phyloP scores from a whole-genome alignment of 345 rosid genomes.

The Laguncularia racemosa region DNA sequence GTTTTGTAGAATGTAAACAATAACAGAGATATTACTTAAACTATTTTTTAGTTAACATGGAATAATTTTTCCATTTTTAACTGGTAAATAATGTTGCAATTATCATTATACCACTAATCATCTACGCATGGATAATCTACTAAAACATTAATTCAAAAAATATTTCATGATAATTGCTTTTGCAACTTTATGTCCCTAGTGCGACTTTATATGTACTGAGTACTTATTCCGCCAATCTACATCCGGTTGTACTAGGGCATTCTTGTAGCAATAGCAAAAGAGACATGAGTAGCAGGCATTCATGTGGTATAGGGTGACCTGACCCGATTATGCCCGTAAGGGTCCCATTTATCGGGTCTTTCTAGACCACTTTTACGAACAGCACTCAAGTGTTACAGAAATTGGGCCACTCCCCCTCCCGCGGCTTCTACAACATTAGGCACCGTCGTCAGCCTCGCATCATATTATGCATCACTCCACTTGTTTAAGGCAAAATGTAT shows the following conservation, averaged over 20 bases:
- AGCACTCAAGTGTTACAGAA: conserved; percentile 5
- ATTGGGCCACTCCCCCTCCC: conserved; percentile 11
- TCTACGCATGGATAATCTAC: no score
- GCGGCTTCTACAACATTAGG: conserved; percentile 4
- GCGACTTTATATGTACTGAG: conserved; percentile 2
- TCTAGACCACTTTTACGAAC: conserved; percentile 9
- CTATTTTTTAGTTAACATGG: no score
- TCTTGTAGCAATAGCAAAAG: not conserved
- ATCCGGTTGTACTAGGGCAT: not conserved
- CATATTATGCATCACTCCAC: conserved; percentile 8
- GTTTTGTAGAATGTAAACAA: no score
- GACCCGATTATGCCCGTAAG: conserved; percentile 10
- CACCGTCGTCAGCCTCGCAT: conserved; percentile 12
- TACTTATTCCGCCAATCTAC: conserved; percentile 9
- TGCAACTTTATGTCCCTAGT: not conserved
- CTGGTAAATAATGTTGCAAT: no score
- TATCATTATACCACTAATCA: no score
- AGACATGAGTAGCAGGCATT: not conserved
- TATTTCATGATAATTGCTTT: no score
- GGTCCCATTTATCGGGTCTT: conserved; percentile 15
- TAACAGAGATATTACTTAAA: no score
- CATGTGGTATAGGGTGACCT: not conserved
- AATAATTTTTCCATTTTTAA: no score
- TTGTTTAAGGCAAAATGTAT: not conserved
- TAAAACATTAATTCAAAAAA: no score